Evolutionary conservation across 495 filamentous ascomycete species (phyloP).

Genomic region (Penicillium robsamsonii): DNA sequence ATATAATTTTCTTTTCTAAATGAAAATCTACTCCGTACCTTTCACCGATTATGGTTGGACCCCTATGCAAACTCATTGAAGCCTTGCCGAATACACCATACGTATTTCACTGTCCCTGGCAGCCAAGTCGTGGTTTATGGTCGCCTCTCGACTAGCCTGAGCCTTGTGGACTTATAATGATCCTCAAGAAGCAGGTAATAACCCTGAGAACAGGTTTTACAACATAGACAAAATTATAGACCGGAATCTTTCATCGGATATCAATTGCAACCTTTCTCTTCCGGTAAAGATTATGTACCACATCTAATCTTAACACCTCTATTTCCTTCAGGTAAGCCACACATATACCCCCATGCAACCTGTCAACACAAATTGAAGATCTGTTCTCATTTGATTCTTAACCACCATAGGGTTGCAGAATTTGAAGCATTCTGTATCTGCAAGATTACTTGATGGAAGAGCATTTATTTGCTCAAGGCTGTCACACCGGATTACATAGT

Average conservation of each 20-base stretch:
- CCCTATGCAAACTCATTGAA: slow-evolving; percentile 31
- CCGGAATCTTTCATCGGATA: background rate
- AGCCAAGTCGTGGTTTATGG: slow-evolving; percentile 38
- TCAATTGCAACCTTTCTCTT: slow-evolving; percentile 17
- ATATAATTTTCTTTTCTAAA: too few relatives aligned
- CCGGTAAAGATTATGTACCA: too few relatives aligned
- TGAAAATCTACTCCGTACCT: background rate
- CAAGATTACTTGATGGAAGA: slow-evolving; percentile 13
- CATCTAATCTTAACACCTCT: background rate
- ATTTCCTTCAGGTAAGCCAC: background rate
- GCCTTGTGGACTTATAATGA: slow-evolving; percentile 9
- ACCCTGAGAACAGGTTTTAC: background rate
- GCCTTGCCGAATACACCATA: slow-evolving; percentile 26
- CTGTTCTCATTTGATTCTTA: background rate
- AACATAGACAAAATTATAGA: background rate
- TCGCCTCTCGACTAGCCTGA: slow-evolving; percentile 13
- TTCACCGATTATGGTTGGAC: slow-evolving; percentile 27
- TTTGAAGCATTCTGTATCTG: background rate
- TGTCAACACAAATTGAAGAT: background rate
- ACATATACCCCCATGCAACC: slow-evolving; percentile 1
- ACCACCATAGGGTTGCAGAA: background rate
- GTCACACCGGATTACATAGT: slow-evolving; percentile 17
- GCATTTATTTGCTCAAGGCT: slow-evolving; percentile 7
- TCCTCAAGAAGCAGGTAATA: background rate
- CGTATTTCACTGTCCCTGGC: slow-evolving; percentile 34